Percentiles rank a stretch among this genome's conserved stretches.
phyloP scores from a whole-genome alignment of 2,329 filamentous ascomycete genomes.

The Sporothrix pseudoabietina region DNA sequence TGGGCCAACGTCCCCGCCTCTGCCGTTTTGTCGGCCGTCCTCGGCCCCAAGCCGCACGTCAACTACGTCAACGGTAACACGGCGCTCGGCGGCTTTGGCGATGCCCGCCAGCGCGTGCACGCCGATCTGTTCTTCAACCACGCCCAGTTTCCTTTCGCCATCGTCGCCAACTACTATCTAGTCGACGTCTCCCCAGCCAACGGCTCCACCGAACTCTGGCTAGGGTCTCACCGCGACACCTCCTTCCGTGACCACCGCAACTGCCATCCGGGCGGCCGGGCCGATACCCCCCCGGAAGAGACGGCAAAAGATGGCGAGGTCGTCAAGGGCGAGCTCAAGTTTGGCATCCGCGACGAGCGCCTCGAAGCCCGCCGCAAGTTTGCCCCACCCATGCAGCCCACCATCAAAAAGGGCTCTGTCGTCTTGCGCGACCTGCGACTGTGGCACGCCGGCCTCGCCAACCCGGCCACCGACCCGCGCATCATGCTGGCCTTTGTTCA shows the following conservation, averaged over 20 bases:
- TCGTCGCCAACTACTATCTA: constrained; percentile 53
- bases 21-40: not conserved
- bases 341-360: constrained; percentile 33
- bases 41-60: constrained; percentile 8
- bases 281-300: constrained; percentile 36
- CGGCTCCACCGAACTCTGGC: constrained; percentile 55
- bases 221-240: constrained; percentile 47
- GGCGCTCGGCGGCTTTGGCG: constrained; percentile 23
- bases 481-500: constrained; percentile 49
- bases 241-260: constrained; percentile 28
- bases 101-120: constrained; percentile 45
- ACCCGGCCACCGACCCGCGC: constrained; percentile 45
- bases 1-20: constrained; percentile 3
- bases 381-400: constrained; percentile 45
- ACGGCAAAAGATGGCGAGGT: not conserved
- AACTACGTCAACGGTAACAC: constrained; percentile 26
- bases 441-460: constrained; percentile 55
- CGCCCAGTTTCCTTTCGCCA: constrained; percentile 49
- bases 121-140: constrained; percentile 44
- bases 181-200: constrained; percentile 50
- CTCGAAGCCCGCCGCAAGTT: constrained; percentile 41
- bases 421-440: constrained; percentile 51
- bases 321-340: constrained; percentile 20
- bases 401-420: constrained; percentile 48
- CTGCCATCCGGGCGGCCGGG: constrained; percentile 39